A percentile compares a stretch with the other conserved stretches of the same genome.
These are phyloP conservation scores for Aspergillus avenaceus DNA, from an alignment of 495 filamentous ascomycete genomes.

Conservation along the genomic window DNA sequence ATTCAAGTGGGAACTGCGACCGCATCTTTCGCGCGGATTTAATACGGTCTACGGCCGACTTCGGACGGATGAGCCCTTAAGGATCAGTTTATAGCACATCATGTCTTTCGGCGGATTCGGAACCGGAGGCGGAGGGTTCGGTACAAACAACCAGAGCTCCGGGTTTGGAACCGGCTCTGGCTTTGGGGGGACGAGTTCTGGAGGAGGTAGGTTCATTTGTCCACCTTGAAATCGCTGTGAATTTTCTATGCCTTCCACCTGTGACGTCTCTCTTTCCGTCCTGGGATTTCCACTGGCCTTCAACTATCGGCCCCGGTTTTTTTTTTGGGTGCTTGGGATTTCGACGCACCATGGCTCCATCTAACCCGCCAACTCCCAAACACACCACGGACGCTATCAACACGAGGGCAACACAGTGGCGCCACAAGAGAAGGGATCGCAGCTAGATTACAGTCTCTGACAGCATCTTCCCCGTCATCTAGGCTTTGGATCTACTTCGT, in stretches of 20 bases:
- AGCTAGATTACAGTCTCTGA: slow-evolving; percentile 39
- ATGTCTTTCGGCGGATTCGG: no score
- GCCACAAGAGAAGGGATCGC: slow-evolving; percentile 42
- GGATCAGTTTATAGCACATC: slow-evolving; percentile 23
- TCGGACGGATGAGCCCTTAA: slow-evolving; percentile 35
- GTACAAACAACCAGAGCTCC: slow-evolving; percentile 54
- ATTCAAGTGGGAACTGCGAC: background rate
- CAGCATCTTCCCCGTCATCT: slow-evolving; percentile 41
- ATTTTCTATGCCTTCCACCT: slow-evolving; percentile 12
- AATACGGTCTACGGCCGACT: background rate
- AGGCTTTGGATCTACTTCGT: slow-evolving; percentile 56
- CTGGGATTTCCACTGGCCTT: slow-evolving; percentile 12
- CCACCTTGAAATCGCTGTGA: slow-evolving; percentile 4
- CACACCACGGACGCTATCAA: slow-evolving; percentile 25
- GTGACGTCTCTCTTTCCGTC: slow-evolving; percentile 7
- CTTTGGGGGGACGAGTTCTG: slow-evolving; percentile 35
- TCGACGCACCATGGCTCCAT: slow-evolving; percentile 31
- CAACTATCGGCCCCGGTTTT: slow-evolving; percentile 14
- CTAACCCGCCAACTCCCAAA: slow-evolving; percentile 10
- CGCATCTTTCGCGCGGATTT: background rate
- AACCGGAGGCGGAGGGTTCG: slow-evolving; percentile 55
- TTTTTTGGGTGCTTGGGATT: slow-evolving; percentile 34
- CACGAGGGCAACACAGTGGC: slow-evolving; percentile 25
- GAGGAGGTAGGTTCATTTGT: slow-evolving; percentile 48
- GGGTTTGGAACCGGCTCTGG: slow-evolving; percentile 44